These are phyloP conservation scores for Acacia melanoxylon DNA, from an alignment of 306 rosid genomes.

Conservation along the genomic window DNA sequence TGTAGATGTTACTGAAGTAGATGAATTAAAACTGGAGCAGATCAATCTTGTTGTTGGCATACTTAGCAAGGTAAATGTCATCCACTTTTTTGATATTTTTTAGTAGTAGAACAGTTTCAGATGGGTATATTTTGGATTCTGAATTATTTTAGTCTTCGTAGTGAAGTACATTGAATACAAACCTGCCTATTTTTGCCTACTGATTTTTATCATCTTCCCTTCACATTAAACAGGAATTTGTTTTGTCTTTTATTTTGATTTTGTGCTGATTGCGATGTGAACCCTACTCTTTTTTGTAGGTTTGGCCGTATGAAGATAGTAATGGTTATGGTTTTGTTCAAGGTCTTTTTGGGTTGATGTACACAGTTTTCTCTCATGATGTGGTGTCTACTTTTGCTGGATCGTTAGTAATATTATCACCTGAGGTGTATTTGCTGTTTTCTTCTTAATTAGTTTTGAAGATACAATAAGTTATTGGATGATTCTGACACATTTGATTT, in stretches of 20 bases:
- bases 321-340: conserved; percentile 88
- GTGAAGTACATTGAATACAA: background rate
- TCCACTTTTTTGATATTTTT: background rate
- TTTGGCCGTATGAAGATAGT: conserved; percentile 94
- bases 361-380: conserved; percentile 64
- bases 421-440: conserved; percentile 56
- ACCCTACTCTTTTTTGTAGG: conserved; percentile 39
- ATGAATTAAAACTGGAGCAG: conserved; percentile 83
- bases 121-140: conserved; percentile 9
- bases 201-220: background rate
- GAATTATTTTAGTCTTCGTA: conserved; percentile 9
- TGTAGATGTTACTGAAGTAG: conserved; percentile 69
- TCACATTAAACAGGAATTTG: background rate
- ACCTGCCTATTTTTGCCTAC: background rate
- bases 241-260: conserved; percentile 21
- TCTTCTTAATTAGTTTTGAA: background rate
- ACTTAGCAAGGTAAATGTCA: conserved; percentile 78
- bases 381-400: conserved; percentile 43
- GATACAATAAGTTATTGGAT: background rate
- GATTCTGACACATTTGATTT: conserved; percentile 2
- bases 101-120: conserved; percentile 9
- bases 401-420: conserved; percentile 37
- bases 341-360: conserved; percentile 87
- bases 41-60: conserved; percentile 86
- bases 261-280: background rate